These are phyloP conservation scores for Camellia japonica DNA, from an alignment of 148 eudicot genomes.

Conservation along the genomic window DNA sequence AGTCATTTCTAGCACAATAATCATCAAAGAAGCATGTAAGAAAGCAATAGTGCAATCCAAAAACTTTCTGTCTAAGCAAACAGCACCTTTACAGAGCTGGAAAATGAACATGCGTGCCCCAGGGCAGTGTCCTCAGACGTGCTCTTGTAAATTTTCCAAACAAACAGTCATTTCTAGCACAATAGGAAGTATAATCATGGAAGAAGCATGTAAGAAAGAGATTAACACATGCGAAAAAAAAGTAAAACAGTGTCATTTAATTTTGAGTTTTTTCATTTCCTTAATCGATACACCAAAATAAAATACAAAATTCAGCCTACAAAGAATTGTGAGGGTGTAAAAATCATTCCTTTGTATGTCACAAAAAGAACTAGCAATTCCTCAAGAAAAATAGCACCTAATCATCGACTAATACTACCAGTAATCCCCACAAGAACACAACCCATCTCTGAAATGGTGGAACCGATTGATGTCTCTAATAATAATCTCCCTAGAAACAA, in stretches of 20 bases:
- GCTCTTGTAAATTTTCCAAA: too few relatives aligned
- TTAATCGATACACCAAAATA: background rate
- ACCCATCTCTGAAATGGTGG: slow-evolving; percentile 63
- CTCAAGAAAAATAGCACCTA: background rate
- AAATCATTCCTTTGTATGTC: background rate
- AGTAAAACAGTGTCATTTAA: background rate
- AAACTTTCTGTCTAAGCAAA: too few relatives aligned
- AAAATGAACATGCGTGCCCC: too few relatives aligned
- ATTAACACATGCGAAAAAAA: background rate
- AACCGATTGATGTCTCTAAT: slow-evolving; percentile 47
- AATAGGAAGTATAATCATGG: background rate
- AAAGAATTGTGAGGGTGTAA: background rate
- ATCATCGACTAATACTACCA: slow-evolving; percentile 3
- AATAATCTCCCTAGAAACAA: slow-evolving; percentile 7
- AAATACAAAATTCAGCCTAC: background rate
- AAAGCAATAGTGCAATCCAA: background rate
- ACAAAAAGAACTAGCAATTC: background rate
- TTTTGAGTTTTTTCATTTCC: background rate
- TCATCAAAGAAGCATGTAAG: background rate
- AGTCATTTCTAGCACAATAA: background rate
- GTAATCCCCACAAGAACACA: slow-evolving; percentile 47
- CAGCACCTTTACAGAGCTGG: too few relatives aligned
- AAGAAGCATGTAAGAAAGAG: background rate
- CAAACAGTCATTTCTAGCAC: background rate
- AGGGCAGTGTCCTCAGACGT: too few relatives aligned